A percentile compares a stretch with the other conserved stretches of the same genome.
phyloP scores from a whole-genome alignment of 305 asterid genomes.

The Solanum hybrid region DNA sequence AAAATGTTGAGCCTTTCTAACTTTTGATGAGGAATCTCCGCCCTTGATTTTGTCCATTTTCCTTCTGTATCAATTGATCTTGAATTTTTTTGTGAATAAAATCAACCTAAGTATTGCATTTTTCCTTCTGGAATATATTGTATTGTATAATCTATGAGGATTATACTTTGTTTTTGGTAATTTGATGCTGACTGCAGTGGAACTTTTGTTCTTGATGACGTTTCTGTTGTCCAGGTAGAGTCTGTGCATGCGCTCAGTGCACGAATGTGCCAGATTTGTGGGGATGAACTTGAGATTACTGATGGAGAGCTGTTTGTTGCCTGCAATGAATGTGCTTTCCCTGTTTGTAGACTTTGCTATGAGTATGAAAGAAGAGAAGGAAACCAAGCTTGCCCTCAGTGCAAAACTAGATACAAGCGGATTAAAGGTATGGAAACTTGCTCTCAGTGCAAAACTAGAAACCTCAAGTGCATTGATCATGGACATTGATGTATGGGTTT shows the following conservation, averaged over 20 bases:
- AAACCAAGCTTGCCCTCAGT: constrained; percentile 72
- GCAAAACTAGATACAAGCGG: constrained; percentile 88
- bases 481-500: constrained; percentile 9
- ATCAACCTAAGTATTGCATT: background rate
- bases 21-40: background rate
- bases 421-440: constrained; percentile 40
- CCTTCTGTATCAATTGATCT: background rate
- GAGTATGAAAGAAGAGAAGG: constrained; percentile 90
- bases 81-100: background rate
- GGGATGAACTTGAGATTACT: constrained; percentile 64
- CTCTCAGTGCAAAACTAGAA: background rate
- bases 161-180: background rate
- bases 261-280: constrained; percentile 71
- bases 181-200: background rate
- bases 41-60: background rate
- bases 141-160: background rate
- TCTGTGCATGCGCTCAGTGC: constrained; percentile 72
- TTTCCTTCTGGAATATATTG: background rate
- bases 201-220: background rate
- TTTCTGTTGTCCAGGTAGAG: constrained; percentile 39
- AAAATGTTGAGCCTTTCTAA: background rate
- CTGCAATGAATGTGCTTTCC: constrained; percentile 93
- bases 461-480: background rate
- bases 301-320: constrained; percentile 77
- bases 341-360: constrained; percentile 72